Base-by-base conservation (phyloP, 2,329 filamentous ascomycete species). In the Alternaria sp. region DNA sequence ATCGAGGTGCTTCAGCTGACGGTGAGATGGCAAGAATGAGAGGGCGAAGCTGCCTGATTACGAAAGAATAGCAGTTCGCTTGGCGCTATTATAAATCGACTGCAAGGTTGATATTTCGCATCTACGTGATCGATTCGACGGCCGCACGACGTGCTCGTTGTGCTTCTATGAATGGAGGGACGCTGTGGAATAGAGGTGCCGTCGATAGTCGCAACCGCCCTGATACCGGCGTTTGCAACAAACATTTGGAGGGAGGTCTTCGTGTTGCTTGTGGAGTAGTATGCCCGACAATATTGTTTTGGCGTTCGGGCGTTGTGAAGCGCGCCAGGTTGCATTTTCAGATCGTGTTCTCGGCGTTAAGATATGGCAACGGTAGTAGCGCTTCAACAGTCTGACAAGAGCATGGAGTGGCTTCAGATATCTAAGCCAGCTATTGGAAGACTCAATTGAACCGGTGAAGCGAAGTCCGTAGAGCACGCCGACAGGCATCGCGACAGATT, bases 391-490 rank as follows among this genome's bases (percentile, higher is more conserved):
- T 9, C 18, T 49, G 6, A 36, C 9, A 16, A 41, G 18, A 32
- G 46, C 18, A 20, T 48, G 7, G 1, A 14, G 9, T 36, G 30
- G 34, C 5, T 38, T n/a, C 2, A 36, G 20, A 18, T 3, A n/a
- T 1, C 2, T 5, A 16, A 34, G 32, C 28, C 22, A n/a, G 54
- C 30, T 16, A 51, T 12, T 12, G 1, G 6, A 6, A 14, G 28
- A 24, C 38, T 51, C 4, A 3, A 14, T 36, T 24, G 32, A 14
- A 20, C n/a, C 38, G 24, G 18, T 20, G 20, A 51, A 43, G 36
- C 43, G 43, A 56, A 56, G 54, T 56, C 54, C 54, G 54, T 32
- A 22, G 2, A 49, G 38, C 14, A 51, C 14, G 47, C 18, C 12
- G 22, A 43, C 39, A 38, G 51, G 18, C 38, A 30, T 34, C 4